Conservation (phyloP, 768 basidiomycete species). For the Boletus bicolor region DNA sequence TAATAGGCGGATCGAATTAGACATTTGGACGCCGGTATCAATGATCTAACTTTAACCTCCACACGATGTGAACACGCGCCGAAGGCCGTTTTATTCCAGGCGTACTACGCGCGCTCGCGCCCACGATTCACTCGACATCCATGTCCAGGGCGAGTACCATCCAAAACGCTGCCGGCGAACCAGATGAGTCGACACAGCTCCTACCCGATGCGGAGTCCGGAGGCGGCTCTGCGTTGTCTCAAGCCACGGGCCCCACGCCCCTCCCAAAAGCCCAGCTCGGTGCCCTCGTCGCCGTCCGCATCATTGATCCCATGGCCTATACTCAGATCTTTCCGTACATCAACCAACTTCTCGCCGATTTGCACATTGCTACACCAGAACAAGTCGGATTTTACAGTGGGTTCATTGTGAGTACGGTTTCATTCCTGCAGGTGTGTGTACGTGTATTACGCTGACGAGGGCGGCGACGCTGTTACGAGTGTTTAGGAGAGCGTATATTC, state of each 20-base stretch:
- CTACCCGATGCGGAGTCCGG: neutral
- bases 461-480: too few species aligned
- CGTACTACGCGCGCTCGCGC: neutral
- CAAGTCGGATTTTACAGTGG: conserved; percentile 10
- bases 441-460: neutral
- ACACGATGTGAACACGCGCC: neutral
- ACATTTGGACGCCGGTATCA: neutral
- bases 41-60: neutral
- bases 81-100: neutral
- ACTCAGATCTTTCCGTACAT: conserved; percentile 7
- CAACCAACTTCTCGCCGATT: conserved; percentile 7
- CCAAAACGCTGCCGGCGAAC: neutral
- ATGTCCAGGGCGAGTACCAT: neutral
- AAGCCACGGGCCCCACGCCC: neutral
- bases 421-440: too few species aligned
- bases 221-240: neutral
- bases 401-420: neutral
- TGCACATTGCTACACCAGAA: neutral
- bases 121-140: neutral
- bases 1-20: neutral
- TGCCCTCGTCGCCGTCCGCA: neutral
- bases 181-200: conserved; percentile 2
- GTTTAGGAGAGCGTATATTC: conserved; percentile 2
- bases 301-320: conserved; percentile 1
- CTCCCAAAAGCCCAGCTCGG: conserved; percentile 1